Conservation (phyloP, 495 filamentous ascomycete genomes). For the Massariosphaeria phaeospora region DNA sequence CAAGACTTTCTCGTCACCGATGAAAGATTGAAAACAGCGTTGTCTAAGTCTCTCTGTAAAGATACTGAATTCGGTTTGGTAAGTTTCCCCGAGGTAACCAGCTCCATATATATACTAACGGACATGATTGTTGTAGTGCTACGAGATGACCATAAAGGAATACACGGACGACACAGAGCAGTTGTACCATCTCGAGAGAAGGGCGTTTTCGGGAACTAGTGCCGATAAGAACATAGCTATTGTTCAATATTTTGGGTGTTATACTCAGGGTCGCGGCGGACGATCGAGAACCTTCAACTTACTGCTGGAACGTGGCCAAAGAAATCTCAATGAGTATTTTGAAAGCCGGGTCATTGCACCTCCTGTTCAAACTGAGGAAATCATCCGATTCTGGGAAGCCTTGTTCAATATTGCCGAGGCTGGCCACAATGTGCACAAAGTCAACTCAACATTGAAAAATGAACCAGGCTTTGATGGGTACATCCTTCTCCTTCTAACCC, state of each 20-base stretch:
- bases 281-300: constrained; percentile 34
- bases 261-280: background rate
- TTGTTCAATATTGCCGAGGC: constrained; percentile 40
- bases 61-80: constrained; percentile 9
- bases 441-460: constrained; percentile 12
- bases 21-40: constrained; percentile 1
- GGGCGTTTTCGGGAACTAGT: constrained; percentile 32
- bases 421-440: constrained; percentile 36
- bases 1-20: constrained; percentile 35
- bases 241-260: constrained; percentile 37
- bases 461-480: constrained; percentile 16
- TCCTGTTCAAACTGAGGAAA: constrained; percentile 34
- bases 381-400: constrained; percentile 37
- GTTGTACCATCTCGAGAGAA: constrained; percentile 36
- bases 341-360: constrained; percentile 14
- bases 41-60: constrained; percentile 17
- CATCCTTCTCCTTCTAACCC: background rate
- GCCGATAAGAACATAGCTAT: constrained; percentile 28
- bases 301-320: constrained; percentile 40
- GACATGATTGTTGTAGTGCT: constrained; percentile 33
- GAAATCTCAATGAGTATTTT: constrained; percentile 42
- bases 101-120: background rate
- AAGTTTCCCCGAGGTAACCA: background rate
- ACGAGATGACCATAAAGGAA: constrained; percentile 39
- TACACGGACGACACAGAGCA: constrained; percentile 23